These are phyloP conservation scores for Pseudogymnoascus destructans DNA, from an alignment of 2,329 filamentous ascomycete genomes.

Conservation along the genomic window DNA sequence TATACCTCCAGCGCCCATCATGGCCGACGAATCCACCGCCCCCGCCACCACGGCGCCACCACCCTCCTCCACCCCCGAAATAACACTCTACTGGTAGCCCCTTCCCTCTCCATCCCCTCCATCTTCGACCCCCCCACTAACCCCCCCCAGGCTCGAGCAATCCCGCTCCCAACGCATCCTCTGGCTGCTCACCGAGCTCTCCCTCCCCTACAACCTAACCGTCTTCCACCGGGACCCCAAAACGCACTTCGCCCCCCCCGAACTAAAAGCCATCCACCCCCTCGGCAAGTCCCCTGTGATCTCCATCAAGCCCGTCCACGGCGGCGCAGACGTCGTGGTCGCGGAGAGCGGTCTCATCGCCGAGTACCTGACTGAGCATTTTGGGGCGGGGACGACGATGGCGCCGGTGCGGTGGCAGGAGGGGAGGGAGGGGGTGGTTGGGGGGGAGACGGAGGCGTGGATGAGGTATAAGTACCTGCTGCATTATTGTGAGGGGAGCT, in stretches of 20 bases:
- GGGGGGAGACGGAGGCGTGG: constrained; percentile 48
- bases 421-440: constrained; percentile 42
- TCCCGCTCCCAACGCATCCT: constrained; percentile 55
- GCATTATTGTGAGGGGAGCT: constrained; percentile 73
- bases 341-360: constrained; percentile 73
- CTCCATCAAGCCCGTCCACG: constrained; percentile 38
- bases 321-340: constrained; percentile 43
- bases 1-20: not conserved
- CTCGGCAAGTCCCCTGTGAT: constrained; percentile 80
- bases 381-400: constrained; percentile 33
- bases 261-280: constrained; percentile 66
- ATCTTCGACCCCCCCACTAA: not conserved
- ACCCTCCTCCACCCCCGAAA: not conserved
- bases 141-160: constrained; percentile 42
- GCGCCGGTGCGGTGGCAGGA: constrained; percentile 42
- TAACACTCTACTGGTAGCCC: not conserved
- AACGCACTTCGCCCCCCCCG: constrained; percentile 57
- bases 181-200: constrained; percentile 58
- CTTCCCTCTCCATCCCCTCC: not conserved
- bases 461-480: constrained; percentile 54
- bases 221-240: constrained; percentile 55
- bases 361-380: constrained; percentile 67
- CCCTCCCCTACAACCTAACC: constrained; percentile 66
- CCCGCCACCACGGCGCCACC: not conserved
- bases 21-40: constrained; percentile 3